phyloP scores from a whole-genome alignment of 2,329 filamentous ascomycete genomes.

The Aquanectria penicillioides region DNA sequence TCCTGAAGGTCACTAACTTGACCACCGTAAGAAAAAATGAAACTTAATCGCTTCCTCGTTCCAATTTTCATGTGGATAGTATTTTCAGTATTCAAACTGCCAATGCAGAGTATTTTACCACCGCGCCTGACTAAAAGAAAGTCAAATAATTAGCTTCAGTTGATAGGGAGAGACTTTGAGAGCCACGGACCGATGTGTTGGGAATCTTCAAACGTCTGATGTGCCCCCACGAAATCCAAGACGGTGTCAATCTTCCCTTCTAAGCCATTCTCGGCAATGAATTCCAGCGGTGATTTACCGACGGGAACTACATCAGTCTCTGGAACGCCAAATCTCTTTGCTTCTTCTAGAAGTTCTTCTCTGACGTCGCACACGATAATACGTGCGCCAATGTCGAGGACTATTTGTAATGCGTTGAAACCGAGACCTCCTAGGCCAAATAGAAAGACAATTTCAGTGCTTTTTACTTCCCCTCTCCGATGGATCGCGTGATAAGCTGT shows the following conservation, averaged over 20 bases:
- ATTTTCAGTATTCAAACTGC: slow-evolving; percentile 51
- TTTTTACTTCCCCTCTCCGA: slow-evolving; percentile 26
- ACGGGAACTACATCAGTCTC: slow-evolving; percentile 25
- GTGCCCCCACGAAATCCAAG: slow-evolving; percentile 33
- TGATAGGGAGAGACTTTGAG: background rate
- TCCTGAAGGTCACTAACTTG: slow-evolving; percentile 51
- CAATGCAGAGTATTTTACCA: slow-evolving; percentile 51
- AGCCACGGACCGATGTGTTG: slow-evolving; percentile 30
- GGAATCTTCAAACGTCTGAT: slow-evolving; percentile 38
- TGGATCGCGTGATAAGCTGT: slow-evolving; percentile 35
- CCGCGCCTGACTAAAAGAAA: slow-evolving; percentile 26
- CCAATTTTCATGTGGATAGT: slow-evolving; percentile 56
- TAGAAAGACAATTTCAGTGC: slow-evolving; percentile 22
- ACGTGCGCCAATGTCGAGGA: slow-evolving; percentile 25
- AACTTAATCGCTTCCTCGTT: slow-evolving; percentile 52
- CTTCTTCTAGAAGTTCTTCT: slow-evolving; percentile 30
- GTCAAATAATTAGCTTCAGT: background rate
- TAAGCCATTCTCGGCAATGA: slow-evolving; percentile 9
- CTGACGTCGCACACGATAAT: slow-evolving; percentile 32
- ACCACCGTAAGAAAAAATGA: slow-evolving; percentile 56
- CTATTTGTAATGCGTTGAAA: slow-evolving; percentile 32
- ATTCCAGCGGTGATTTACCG: slow-evolving; percentile 21
- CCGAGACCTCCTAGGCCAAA: slow-evolving; percentile 32
- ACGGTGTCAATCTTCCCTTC: slow-evolving; percentile 27
- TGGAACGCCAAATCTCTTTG: slow-evolving; percentile 18